These are phyloP conservation scores for Coemansia sp. DNA, from an alignment of 192 early-diverging fungal genomes.

Conservation along the genomic window DNA sequence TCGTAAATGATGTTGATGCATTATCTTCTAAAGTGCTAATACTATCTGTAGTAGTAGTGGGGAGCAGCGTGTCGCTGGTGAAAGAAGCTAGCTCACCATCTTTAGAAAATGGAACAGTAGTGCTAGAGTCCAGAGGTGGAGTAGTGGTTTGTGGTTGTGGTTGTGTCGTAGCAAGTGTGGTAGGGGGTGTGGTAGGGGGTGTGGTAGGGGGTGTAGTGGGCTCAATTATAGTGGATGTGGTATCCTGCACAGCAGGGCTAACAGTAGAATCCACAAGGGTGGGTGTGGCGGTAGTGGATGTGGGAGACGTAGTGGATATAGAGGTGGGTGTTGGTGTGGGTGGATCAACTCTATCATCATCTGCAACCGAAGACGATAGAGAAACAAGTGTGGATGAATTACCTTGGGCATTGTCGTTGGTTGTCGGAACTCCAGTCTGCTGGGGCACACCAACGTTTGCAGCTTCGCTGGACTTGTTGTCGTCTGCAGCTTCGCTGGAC, in stretches of 20 bases:
- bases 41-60: not conserved
- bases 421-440: not conserved
- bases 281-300: not conserved
- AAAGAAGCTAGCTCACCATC: too few relatives aligned
- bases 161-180: not conserved
- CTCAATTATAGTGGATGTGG: not conserved
- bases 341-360: not conserved
- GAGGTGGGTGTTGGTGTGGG: not conserved
- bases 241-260: not conserved
- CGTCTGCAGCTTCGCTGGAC: not conserved
- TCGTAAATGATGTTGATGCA: too few relatives aligned
- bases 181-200: constrained; percentile 3
- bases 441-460: not conserved
- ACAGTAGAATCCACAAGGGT: not conserved
- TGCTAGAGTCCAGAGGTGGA: too few relatives aligned
- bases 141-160: too few relatives aligned
- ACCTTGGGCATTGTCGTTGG: constrained; percentile 4
- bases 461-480: not conserved
- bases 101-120: too few relatives aligned
- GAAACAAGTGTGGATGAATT: constrained; percentile 15
- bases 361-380: not conserved
- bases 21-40: not conserved
- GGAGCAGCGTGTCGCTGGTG: too few relatives aligned
- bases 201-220: not conserved
- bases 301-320: not conserved